Conservation (phyloP, 2,329 filamentous ascomycete genomes). For the Colletotrichum sp. region DNA sequence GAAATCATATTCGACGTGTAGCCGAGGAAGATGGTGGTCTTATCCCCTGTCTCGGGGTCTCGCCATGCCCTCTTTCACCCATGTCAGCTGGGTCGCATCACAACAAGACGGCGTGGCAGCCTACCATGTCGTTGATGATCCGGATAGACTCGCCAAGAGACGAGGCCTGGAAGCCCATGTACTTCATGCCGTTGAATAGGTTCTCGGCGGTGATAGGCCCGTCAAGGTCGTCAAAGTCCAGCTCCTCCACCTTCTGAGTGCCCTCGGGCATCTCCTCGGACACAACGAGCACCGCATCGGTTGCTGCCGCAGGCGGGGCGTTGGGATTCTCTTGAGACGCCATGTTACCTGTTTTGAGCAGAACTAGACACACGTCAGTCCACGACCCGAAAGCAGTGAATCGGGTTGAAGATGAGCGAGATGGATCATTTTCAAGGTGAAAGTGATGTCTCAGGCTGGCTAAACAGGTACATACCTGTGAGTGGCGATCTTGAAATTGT, state of each 20-base stretch:
- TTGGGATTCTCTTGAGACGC: slow-evolving; percentile 31
- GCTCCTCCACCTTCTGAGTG: slow-evolving; percentile 82
- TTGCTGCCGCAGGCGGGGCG: slow-evolving; percentile 65
- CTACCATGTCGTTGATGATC: slow-evolving; percentile 96
- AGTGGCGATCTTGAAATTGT: slow-evolving; percentile 12
- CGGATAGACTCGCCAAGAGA: slow-evolving; percentile 85
- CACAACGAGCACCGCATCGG: slow-evolving; percentile 82
- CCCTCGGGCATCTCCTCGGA: slow-evolving; percentile 82
- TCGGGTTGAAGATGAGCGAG: background rate
- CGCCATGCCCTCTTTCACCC: slow-evolving; percentile 70
- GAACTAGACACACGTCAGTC: background rate
- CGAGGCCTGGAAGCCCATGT: slow-evolving; percentile 78
- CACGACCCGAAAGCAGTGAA: background rate
- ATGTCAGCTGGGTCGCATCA: slow-evolving; percentile 23
- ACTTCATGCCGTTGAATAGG: slow-evolving; percentile 78
- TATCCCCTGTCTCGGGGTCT: slow-evolving; percentile 78
- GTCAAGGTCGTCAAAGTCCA: slow-evolving; percentile 88
- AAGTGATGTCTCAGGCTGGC: background rate
- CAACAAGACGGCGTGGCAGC: slow-evolving; percentile 24
- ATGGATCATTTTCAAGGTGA: background rate
- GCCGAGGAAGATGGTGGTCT: slow-evolving; percentile 93
- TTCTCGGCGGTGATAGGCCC: slow-evolving; percentile 84
- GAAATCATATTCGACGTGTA: slow-evolving; percentile 99
- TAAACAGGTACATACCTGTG: background rate
- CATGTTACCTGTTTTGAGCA: slow-evolving; percentile 27